Conservation (phyloP, 805 yeast genomes). For the Wickerhamomyces pijperi region DNA sequence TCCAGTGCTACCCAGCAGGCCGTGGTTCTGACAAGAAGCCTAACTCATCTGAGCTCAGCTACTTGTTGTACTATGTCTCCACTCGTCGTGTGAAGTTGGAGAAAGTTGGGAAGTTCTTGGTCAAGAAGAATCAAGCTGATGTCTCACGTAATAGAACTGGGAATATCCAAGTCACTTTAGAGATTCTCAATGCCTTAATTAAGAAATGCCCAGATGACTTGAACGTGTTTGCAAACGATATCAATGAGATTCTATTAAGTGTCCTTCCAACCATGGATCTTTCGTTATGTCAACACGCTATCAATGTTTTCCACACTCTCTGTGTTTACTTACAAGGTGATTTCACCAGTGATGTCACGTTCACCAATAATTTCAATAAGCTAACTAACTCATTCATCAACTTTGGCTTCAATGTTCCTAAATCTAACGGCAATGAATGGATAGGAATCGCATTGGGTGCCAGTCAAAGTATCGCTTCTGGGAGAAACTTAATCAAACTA, state of each 20-base stretch:
- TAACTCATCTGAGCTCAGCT: conserved; percentile 83
- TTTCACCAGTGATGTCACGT: conserved; percentile 53
- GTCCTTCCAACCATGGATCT: conserved; percentile 50
- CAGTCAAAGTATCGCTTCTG: conserved; percentile 24
- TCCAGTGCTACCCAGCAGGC: conserved; percentile 91
- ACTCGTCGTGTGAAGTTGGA: conserved; percentile 82
- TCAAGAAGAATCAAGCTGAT: conserved; percentile 51
- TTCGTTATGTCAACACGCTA: conserved; percentile 42
- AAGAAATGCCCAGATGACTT: conserved; percentile 73
- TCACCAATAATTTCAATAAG: conserved; percentile 34
- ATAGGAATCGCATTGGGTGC: conserved; percentile 32
- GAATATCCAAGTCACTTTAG: conserved; percentile 73
- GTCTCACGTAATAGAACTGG: conserved; percentile 55
- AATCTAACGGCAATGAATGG: conserved; percentile 25
- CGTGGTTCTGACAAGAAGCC: conserved; percentile 80
- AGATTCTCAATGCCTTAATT: conserved; percentile 57
- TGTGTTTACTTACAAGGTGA: conserved; percentile 47
- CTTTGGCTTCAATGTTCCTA: conserved; percentile 6
- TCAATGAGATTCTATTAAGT: conserved; percentile 44
- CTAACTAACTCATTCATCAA: conserved; percentile 21
- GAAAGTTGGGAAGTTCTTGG: conserved; percentile 67
- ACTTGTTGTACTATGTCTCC: conserved; percentile 80
- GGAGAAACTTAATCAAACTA: conserved; percentile 15
- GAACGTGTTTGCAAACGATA: conserved; percentile 67
- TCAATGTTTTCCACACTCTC: conserved; percentile 35